A percentile compares a stretch with the other conserved stretches of the same genome.
Conservation (phyloP, 2,329 filamentous ascomycete genomes). For the Exserohilum turcica region DNA sequence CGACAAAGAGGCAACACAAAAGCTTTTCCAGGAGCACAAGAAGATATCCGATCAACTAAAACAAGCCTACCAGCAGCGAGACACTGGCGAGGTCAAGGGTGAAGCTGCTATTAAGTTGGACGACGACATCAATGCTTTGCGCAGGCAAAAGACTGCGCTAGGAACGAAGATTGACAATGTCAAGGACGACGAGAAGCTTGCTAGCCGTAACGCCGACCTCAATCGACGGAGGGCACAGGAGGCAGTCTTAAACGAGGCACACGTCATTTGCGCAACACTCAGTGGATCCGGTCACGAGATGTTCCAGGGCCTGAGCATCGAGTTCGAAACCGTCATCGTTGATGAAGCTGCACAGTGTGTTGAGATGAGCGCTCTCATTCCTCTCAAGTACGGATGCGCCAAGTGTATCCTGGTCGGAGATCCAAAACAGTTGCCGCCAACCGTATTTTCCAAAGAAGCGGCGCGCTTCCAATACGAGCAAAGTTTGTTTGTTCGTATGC, state of each 20-base stretch:
- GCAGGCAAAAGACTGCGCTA: constrained; percentile 75
- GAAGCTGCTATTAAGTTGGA: constrained; percentile 70
- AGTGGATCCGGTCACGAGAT: constrained; percentile 97
- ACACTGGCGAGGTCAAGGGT: constrained; percentile 63
- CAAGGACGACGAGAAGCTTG: constrained; percentile 82
- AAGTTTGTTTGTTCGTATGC: constrained; percentile 98
- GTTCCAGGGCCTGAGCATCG: constrained; percentile 90
- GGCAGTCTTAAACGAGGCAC: constrained; percentile 84
- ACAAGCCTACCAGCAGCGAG: constrained; percentile 71
- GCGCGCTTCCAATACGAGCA: constrained; percentile 95
- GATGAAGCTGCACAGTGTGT: constrained; percentile 98
- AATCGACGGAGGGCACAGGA: constrained; percentile 84
- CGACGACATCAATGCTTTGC: constrained; percentile 77
- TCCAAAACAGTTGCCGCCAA: constrained; percentile 94
- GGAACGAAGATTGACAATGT: constrained; percentile 84
- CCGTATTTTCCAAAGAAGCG: constrained; percentile 91
- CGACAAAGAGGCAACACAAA: constrained; percentile 58
- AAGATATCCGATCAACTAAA: constrained; percentile 68
- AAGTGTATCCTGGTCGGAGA: constrained; percentile 98
- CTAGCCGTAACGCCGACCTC: constrained; percentile 83
- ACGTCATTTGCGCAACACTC: constrained; percentile 92
- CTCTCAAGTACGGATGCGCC: constrained; percentile 93
- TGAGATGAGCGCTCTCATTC: constrained; percentile 93
- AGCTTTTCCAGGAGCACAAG: constrained; percentile 74
- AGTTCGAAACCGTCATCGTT: constrained; percentile 98